Conservation (phyloP, 805 yeast species). For the Starmera dryadoides region DNA sequence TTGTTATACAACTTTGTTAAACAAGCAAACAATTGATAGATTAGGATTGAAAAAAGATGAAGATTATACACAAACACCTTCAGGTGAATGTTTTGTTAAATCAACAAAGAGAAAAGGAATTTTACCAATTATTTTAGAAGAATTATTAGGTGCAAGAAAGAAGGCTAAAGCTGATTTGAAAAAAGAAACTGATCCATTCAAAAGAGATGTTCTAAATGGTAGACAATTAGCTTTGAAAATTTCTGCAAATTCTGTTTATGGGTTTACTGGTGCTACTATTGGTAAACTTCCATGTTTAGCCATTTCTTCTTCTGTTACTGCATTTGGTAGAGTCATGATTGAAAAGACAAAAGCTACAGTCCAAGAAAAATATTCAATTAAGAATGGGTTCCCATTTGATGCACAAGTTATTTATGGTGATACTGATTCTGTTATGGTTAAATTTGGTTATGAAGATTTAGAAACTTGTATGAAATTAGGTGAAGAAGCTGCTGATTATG, state of each 20-base stretch:
- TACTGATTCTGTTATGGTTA: slow-evolving; percentile 99
- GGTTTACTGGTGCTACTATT: slow-evolving; percentile 97
- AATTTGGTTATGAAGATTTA: slow-evolving; percentile 79
- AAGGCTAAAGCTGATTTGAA: slow-evolving; percentile 86
- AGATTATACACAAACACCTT: slow-evolving; percentile 85
- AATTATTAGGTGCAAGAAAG: slow-evolving; percentile 85
- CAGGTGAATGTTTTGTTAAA: slow-evolving; percentile 85
- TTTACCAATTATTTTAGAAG: slow-evolving; percentile 85
- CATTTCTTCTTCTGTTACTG: slow-evolving; percentile 90
- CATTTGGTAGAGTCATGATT: slow-evolving; percentile 96
- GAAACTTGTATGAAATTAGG: slow-evolving; percentile 86
- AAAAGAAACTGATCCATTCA: slow-evolving; percentile 92
- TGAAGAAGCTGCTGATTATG: slow-evolving; percentile 87
- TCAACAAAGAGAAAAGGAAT: slow-evolving; percentile 68
- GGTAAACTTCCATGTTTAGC: slow-evolving; percentile 96
- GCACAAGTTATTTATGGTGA: slow-evolving; percentile 95
- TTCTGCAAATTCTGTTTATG: slow-evolving; percentile 97
- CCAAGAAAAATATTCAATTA: slow-evolving; percentile 68
- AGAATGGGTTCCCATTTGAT: slow-evolving; percentile 78
- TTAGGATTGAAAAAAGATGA: slow-evolving; percentile 55
- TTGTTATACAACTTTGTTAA: slow-evolving; percentile 87
- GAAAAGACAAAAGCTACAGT: slow-evolving; percentile 85
- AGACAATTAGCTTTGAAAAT: slow-evolving; percentile 93
- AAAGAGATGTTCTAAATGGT: slow-evolving; percentile 89
- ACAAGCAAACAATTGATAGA: slow-evolving; percentile 58